phyloP scores from a whole-genome alignment of 2,329 filamentous ascomycete species.

The Venturia nashicola region DNA sequence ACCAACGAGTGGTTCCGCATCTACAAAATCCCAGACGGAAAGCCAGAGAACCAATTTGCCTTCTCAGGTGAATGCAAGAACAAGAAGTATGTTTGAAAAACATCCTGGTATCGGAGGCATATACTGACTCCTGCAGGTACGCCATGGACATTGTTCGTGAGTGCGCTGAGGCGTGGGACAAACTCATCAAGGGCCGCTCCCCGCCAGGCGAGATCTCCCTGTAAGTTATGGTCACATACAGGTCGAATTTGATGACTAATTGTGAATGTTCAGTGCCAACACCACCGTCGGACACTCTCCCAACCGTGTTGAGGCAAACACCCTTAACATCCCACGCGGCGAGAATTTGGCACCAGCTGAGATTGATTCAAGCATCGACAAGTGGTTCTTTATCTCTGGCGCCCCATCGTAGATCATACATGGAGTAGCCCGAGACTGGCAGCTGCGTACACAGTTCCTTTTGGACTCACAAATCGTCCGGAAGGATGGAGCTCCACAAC shows the following conservation, averaged over 20 bases:
- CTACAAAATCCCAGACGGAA: conserved; percentile 99
- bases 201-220: conserved; percentile 64
- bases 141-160: conserved; percentile 91
- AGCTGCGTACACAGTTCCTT: background rate
- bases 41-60: conserved; percentile 99
- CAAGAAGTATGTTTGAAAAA: conserved; percentile 55
- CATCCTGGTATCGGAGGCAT: conserved; percentile 12
- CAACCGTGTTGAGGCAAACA: conserved; percentile 54
- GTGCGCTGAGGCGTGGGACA: conserved; percentile 95
- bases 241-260: conserved; percentile 4
- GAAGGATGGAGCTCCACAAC: background rate
- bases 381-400: conserved; percentile 99
- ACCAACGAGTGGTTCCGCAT: conserved; percentile 99
- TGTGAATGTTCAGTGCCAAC: conserved; percentile 55
- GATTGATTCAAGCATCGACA: conserved; percentile 95
- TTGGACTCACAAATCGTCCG: background rate
- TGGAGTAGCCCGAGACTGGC: conserved; percentile 18
- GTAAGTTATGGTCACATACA: conserved; percentile 43
- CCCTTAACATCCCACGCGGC: conserved; percentile 65
- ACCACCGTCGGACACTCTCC: conserved; percentile 60
- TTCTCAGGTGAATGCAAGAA: conserved; percentile 99
- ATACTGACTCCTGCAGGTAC: conserved; percentile 43
- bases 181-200: conserved; percentile 83
- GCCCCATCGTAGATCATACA: conserved; percentile 42
- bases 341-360: conserved; percentile 75